A percentile compares a stretch with the other conserved stretches of the same genome.
These are phyloP conservation scores for Paecilomyces niveus DNA, from an alignment of 2,329 filamentous ascomycete genomes.

Conservation along the genomic window DNA sequence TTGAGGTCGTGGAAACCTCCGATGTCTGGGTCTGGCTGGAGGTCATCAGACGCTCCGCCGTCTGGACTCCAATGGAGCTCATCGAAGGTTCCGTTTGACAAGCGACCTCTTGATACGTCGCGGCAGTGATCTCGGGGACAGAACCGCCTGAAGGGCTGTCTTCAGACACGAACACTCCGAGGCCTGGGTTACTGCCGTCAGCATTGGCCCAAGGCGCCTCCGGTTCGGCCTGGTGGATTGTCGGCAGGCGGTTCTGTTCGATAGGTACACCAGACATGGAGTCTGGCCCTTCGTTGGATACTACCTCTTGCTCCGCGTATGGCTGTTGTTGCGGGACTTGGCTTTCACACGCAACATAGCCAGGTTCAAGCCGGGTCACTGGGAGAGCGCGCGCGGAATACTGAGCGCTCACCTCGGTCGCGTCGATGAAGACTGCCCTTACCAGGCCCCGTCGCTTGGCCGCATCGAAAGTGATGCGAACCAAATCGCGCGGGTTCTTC, in stretches of 20 bases:
- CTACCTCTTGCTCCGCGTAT: neutral
- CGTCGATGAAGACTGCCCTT: neutral
- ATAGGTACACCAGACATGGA: neutral
- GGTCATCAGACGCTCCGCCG: neutral
- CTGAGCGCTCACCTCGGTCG: neutral
- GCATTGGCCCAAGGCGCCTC: neutral
- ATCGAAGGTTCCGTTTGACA: neutral
- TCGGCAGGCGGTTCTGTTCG: neutral
- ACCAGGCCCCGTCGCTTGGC: neutral
- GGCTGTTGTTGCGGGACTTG: neutral
- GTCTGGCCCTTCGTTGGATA: neutral
- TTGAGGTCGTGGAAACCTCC: neutral
- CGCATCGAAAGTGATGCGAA: neutral
- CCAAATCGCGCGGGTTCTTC: neutral
- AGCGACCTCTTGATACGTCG: neutral
- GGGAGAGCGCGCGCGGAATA: neutral
- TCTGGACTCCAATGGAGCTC: neutral
- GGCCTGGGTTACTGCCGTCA: neutral
- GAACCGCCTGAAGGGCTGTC: neutral
- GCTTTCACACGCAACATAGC: neutral
- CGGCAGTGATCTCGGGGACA: neutral
- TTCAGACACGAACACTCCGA: neutral
- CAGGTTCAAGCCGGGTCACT: neutral
- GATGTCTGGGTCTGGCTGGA: neutral
- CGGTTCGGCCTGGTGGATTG: neutral